phyloP scores from a whole-genome alignment of 192 early-diverging fungal species.

The Coemansia asiatica region DNA sequence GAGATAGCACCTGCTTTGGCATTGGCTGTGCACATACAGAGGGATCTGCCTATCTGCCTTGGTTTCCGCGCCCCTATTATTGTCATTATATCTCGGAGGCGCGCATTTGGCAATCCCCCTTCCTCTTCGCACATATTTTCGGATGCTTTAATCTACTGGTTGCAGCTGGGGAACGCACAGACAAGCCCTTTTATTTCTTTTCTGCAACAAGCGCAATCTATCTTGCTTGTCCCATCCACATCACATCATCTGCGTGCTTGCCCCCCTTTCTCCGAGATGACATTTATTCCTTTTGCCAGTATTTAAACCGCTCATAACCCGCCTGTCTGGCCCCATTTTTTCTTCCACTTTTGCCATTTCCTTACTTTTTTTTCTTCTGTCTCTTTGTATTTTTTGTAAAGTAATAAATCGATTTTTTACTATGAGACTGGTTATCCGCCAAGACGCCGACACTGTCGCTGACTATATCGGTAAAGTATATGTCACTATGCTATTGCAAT shows the following conservation, averaged over 20 bases:
- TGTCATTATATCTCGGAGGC: neutral
- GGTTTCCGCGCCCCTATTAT: neutral
- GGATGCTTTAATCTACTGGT: neutral
- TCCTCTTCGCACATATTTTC: conserved; percentile 7
- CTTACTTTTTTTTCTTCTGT: conserved; percentile 11
- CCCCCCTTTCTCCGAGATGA: neutral
- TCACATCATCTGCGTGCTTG: no score
- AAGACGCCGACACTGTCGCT: conserved; percentile 70
- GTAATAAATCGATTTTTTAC: neutral
- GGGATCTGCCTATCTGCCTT: neutral
- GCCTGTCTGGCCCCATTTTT: conserved; percentile 18
- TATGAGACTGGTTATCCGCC: conserved; percentile 77
- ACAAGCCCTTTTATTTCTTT: neutral
- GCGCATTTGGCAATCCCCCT: neutral
- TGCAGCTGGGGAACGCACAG: neutral
- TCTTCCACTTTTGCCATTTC: conserved; percentile 13
- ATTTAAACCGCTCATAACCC: conserved; percentile 2
- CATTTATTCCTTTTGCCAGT: neutral
- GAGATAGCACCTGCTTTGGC: neutral
- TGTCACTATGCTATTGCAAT: neutral
- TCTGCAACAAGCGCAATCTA: no score
- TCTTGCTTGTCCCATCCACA: no score
- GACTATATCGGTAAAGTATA: conserved; percentile 63
- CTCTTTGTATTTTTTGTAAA: neutral
- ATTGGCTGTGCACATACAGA: neutral